Base-by-base conservation (phyloP, 2,329 filamentous ascomycete species). In the Fusarium sp. region DNA sequence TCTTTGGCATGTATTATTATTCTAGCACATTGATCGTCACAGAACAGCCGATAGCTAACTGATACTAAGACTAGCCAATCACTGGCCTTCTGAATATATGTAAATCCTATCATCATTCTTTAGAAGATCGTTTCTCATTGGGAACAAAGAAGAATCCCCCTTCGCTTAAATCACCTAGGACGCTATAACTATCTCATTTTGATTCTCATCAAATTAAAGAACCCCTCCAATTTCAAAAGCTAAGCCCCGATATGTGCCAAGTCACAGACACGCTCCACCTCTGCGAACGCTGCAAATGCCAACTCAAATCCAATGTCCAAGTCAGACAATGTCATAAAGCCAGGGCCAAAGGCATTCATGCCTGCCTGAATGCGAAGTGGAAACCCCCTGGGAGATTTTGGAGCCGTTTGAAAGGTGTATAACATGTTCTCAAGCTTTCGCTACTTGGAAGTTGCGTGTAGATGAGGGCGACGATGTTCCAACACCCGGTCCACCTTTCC, bases 21-120 rank as follows among this genome's bases (percentile, higher is more conserved):
- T 36, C 9, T 36, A 3, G 8, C n/a, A 36, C 3, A 26, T 26
- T 20, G 5, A 2, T 36, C 9, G 13, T 18, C 11, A 5, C 1
- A 52, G 5, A 7, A 22, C 18, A 1, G 17, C 17, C 0, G 0
- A 26, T 11, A 6, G 17, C 10, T 4, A 15, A 26, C 2, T 10
- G 6, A 36, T 15, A 6, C 0, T 6, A 9, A 22, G 0, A 6
- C 2, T 52, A 3, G 3, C 1, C 4, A 52, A 5, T 36, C 32
- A 14, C 5, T 2, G 13, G 5, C 18, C 7, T 15, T 36, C n/a
- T 22, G 8, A 15, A 3, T 12, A 12, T 34, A 26, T 17, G 22
- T 36, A 52, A 17, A 22, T 26, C 1, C 4, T 34, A 15, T 18
- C 5, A 26, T 20, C 7, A 15, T 12, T 52, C 18, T 8, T 26